Percentiles rank a stretch among this genome's conserved stretches.
Evolutionary conservation across 768 basidiomycete genomes (phyloP).

Genomic region (Psilocybe sp.): DNA sequence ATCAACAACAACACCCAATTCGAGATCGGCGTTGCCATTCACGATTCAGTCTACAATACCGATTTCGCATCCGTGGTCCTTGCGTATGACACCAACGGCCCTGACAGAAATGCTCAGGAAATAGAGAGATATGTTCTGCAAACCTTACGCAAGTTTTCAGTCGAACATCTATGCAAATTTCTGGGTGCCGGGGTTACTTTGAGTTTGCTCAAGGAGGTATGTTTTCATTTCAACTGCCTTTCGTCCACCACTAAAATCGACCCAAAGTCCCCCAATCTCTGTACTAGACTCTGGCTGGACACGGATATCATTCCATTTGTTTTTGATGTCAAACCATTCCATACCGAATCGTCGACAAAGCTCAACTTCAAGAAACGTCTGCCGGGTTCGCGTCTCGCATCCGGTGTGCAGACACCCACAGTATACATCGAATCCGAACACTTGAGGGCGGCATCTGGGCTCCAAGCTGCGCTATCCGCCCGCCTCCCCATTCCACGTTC

Average conservation of each 20-base stretch:
- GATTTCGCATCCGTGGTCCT: constrained; percentile 66
- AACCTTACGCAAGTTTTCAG: constrained; percentile 66
- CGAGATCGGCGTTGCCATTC: constrained; percentile 76
- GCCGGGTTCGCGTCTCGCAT: constrained; percentile 73
- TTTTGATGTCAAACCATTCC: constrained; percentile 82
- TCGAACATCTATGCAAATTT: constrained; percentile 83
- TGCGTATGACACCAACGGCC: constrained; percentile 46
- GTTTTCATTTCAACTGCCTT: constrained; percentile 10
- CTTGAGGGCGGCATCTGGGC: constrained; percentile 38
- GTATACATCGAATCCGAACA: constrained; percentile 61
- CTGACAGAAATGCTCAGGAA: constrained; percentile 51
- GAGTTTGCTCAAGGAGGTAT: constrained; percentile 65
- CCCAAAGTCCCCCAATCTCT: constrained; percentile 69
- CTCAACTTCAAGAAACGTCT: constrained; percentile 82
- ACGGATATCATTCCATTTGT: constrained; percentile 82
- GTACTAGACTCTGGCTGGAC: constrained; percentile 81
- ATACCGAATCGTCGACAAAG: constrained; percentile 74
- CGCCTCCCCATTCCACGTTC: constrained; percentile 74
- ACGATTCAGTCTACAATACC: constrained; percentile 83
- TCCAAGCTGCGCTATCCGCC: constrained; percentile 44
- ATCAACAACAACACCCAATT: constrained; percentile 58
- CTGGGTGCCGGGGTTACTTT: constrained; percentile 80
- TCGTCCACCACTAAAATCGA: constrained; percentile 15
- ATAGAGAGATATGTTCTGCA: constrained; percentile 66
- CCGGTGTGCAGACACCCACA: constrained; percentile 75